Conservation (phyloP, 208 protist genomes). For the Naegleria fowleri region DNA sequence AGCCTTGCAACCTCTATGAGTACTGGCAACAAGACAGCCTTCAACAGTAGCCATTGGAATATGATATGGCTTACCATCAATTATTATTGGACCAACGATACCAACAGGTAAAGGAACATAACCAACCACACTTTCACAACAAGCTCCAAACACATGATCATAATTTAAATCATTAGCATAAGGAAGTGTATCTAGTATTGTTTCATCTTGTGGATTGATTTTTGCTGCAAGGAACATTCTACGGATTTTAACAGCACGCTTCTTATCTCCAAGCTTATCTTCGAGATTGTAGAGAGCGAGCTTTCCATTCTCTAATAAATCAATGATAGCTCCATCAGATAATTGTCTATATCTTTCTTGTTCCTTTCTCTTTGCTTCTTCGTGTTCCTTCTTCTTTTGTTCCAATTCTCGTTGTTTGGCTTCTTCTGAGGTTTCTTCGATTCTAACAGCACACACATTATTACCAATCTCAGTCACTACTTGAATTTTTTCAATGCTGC, state of each 20-base stretch:
- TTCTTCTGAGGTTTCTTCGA: not conserved
- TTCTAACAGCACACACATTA: not conserved
- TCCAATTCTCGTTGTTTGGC: not conserved
- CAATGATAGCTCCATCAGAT: not conserved
- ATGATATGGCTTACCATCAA: conserved; percentile 75
- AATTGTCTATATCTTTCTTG: not conserved
- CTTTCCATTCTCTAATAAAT: not conserved
- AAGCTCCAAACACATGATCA: conserved; percentile 21
- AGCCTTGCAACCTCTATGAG: conserved; percentile 86
- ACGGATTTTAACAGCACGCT: not conserved
- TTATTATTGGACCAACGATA: conserved; percentile 80
- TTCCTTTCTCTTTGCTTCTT: not conserved
- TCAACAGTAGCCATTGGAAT: conserved; percentile 97
- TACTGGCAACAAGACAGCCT: conserved; percentile 89
- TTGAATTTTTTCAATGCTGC: not conserved
- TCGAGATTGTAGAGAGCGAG: not conserved
- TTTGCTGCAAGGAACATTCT: conserved; percentile 14
- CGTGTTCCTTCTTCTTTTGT: not conserved
- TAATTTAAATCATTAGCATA: conserved; percentile 9
- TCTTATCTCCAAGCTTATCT: not conserved
- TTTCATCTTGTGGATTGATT: not conserved
- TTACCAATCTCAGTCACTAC: not conserved
- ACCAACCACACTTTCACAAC: conserved; percentile 39
- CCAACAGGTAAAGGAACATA: conserved; percentile 93
- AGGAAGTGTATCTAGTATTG: not conserved